Evolutionary conservation across 257 asterid genomes (phyloP).

Genomic region (Nicotiana tabacum): DNA sequence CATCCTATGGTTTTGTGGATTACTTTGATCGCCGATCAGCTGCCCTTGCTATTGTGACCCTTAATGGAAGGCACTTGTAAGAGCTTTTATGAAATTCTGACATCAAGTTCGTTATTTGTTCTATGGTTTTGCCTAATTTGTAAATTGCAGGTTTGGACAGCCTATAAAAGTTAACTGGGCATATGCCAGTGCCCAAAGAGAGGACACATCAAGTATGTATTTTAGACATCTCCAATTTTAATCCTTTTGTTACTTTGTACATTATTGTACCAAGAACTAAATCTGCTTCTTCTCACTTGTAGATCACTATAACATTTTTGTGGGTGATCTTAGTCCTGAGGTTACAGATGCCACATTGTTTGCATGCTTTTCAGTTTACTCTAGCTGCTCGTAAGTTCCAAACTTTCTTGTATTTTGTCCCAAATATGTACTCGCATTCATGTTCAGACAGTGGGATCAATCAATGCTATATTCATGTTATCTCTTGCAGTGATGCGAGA

Average conservation of each 20-base stretch:
- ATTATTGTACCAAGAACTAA: neutral
- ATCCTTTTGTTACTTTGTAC: neutral
- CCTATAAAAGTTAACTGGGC: conserved; percentile 93
- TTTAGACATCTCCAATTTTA: neutral
- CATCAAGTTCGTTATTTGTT: neutral
- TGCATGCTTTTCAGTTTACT: conserved; percentile 68
- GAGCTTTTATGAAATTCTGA: conserved; percentile 16
- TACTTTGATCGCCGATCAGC: conserved; percentile 79
- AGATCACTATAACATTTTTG: conserved; percentile 83
- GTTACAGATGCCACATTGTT: conserved; percentile 75
- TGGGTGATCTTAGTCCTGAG: conserved; percentile 93
- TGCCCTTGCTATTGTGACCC: conserved; percentile 62
- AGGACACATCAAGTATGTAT: conserved; percentile 71
- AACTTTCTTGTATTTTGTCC: neutral
- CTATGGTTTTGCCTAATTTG: neutral
- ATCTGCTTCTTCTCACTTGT: conserved; percentile 11
- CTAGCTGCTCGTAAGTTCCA: conserved; percentile 63
- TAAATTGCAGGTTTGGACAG: conserved; percentile 66
- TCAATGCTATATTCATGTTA: neutral
- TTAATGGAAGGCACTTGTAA: conserved; percentile 79
- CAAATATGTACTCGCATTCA: neutral
- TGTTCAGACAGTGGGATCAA: neutral
- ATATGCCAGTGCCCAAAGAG: conserved; percentile 76
- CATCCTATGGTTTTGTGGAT: conserved; percentile 88
- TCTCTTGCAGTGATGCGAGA: conserved; percentile 68